A percentile compares a stretch with the other conserved stretches of the same genome.
phyloP scores from a whole-genome alignment of 1,139 yeast species.

The Wickerhamiella infanticola region DNA sequence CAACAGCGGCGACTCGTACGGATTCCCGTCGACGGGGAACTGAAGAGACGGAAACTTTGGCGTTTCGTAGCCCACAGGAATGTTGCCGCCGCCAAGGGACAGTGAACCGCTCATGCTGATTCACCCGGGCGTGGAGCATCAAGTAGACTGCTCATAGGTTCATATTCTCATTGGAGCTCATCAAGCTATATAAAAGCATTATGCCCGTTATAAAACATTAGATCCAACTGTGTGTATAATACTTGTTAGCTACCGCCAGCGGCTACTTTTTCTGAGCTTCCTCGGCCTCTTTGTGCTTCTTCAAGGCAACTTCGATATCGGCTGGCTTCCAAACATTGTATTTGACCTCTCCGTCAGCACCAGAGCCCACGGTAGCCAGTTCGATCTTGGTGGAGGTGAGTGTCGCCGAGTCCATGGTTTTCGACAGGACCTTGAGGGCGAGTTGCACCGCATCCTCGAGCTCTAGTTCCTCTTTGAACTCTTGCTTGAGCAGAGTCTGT shows the following conservation, averaged over 20 bases:
- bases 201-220: too few relatives aligned
- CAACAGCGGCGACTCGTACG: slow-evolving; percentile 40
- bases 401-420: slow-evolving; percentile 84
- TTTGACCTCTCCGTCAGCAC: slow-evolving; percentile 29
- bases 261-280: slow-evolving; percentile 18
- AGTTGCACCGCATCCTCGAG: slow-evolving; percentile 72
- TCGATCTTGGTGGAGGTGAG: slow-evolving; percentile 80
- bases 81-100: slow-evolving; percentile 15
- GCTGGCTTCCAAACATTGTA: slow-evolving; percentile 67
- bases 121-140: neutral
- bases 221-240: too few relatives aligned
- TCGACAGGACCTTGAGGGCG: slow-evolving; percentile 82
- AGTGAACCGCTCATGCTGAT: slow-evolving; percentile 13
- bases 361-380: slow-evolving; percentile 52
- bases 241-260: neutral
- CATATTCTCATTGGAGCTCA: too few relatives aligned
- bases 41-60: slow-evolving; percentile 72
- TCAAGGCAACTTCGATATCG: slow-evolving; percentile 61
- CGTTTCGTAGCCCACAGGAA: slow-evolving; percentile 66
- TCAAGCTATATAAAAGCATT: too few relatives aligned
- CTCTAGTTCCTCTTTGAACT: slow-evolving; percentile 68
- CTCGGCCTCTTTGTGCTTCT: slow-evolving; percentile 54
- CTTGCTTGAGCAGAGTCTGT: slow-evolving; percentile 88
- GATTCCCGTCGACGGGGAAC: slow-evolving; percentile 41
- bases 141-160: too few relatives aligned